Evolutionary conservation across 2,329 filamentous ascomycete species (phyloP).

Genomic region (Hawksworthiomyces lignivorus): DNA sequence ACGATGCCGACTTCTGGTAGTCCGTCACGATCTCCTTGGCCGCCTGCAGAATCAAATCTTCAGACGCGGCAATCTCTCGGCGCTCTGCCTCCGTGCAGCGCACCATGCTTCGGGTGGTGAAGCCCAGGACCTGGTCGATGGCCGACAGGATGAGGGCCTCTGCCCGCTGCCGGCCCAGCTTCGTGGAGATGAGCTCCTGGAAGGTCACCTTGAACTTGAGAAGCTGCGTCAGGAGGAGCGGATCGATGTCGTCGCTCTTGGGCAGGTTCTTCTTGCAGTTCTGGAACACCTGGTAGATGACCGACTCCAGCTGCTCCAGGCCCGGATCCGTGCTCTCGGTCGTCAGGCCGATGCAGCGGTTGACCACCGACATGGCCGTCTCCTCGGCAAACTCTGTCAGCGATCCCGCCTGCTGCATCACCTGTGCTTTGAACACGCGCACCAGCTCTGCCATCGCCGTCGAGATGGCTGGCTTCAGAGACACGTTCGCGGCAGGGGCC

Average conservation of each 20-base stretch:
- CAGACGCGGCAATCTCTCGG: constrained; percentile 22
- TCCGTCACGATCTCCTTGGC: constrained; percentile 18
- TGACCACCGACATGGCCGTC: constrained; percentile 45
- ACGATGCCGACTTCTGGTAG: no score
- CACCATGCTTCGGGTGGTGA: constrained; percentile 34
- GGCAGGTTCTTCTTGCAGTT: constrained; percentile 7
- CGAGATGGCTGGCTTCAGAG: constrained; percentile 31
- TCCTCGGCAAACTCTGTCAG: constrained; percentile 34
- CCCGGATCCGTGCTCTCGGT: constrained; percentile 27
- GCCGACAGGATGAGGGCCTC: constrained; percentile 42
- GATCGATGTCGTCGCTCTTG: constrained; percentile 18
- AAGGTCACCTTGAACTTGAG: constrained; percentile 39
- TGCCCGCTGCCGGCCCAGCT: constrained; percentile 32
- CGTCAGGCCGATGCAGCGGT: constrained; percentile 42
- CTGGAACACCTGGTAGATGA: constrained; percentile 37
- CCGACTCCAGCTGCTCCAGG: constrained; percentile 38
- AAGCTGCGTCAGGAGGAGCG: constrained; percentile 34
- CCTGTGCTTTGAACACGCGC: constrained; percentile 37
- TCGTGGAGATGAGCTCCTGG: constrained; percentile 32
- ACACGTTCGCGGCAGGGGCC: not conserved
- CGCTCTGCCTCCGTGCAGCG: constrained; percentile 20
- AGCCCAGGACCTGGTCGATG: constrained; percentile 42
- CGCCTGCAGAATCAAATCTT: constrained; percentile 23
- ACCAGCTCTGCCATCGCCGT: constrained; percentile 35
- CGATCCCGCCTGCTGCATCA: constrained; percentile 35